A percentile compares a stretch with the other conserved stretches of the same genome.
These are phyloP conservation scores for Solanum clarkiae DNA, from an alignment of 257 asterid genomes.

Conservation along the genomic window DNA sequence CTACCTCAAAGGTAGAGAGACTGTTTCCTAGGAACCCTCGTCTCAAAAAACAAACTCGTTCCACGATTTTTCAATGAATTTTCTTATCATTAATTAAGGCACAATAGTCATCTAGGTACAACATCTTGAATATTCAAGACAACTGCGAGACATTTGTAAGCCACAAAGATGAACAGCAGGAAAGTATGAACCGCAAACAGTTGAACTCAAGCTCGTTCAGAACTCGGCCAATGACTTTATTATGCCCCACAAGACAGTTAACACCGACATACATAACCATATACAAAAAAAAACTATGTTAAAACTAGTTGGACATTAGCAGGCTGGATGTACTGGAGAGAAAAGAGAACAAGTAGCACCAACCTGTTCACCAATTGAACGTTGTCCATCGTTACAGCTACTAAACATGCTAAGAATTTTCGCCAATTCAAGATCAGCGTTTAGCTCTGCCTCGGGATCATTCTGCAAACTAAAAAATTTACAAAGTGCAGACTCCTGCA, in stretches of 20 bases:
- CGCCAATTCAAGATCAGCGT: neutral
- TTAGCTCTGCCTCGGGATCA: neutral
- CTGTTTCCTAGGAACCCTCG: too few relatives aligned
- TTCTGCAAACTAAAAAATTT: constrained; percentile 23
- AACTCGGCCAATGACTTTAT: neutral
- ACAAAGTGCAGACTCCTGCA: constrained; percentile 55
- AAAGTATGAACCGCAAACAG: neutral
- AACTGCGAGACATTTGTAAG: neutral
- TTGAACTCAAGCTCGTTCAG: neutral
- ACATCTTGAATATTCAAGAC: neutral
- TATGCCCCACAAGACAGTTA: neutral
- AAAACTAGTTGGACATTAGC: neutral
- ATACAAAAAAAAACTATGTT: neutral
- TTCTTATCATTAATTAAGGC: neutral
- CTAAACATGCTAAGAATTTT: neutral
- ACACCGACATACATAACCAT: neutral
- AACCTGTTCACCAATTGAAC: constrained; percentile 24
- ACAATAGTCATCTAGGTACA: neutral
- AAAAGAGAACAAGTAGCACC: neutral
- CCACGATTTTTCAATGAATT: neutral
- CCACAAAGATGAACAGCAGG: neutral
- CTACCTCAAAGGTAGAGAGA: too few relatives aligned
- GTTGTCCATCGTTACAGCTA: neutral
- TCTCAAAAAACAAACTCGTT: too few relatives aligned
- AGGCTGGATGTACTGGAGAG: neutral